Percentiles rank a stretch among this genome's conserved stretches.
Evolutionary conservation across 2,329 filamentous ascomycete genomes (phyloP).

Genomic region (Pseudonectria buxi): DNA sequence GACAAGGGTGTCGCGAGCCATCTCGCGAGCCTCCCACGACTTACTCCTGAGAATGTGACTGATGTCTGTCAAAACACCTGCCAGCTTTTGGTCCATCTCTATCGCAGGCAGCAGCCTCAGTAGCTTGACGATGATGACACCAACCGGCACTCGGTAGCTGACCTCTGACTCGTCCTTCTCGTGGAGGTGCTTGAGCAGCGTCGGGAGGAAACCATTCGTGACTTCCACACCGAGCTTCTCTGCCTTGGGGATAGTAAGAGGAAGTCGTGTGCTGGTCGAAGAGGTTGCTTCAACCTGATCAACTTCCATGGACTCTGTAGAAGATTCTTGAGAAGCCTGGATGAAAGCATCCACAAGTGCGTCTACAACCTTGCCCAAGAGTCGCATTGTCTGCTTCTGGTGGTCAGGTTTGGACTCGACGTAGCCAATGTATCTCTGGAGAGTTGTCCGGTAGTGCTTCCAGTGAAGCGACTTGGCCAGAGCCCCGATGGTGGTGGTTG

Average conservation of each 20-base stretch:
- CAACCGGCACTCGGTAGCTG: conserved; percentile 84
- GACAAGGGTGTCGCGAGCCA: conserved; percentile 79
- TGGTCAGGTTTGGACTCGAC: conserved; percentile 72
- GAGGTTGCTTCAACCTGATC: conserved; percentile 24
- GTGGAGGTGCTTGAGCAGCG: conserved; percentile 77
- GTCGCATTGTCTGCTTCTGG: conserved; percentile 77
- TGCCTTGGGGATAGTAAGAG: conserved; percentile 58
- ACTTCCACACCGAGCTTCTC: conserved; percentile 67
- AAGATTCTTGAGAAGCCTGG: conserved; percentile 39
- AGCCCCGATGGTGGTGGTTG: conserved; percentile 70
- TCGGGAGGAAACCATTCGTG: conserved; percentile 66
- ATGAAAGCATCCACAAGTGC: conserved; percentile 62
- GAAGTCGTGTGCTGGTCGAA: conserved; percentile 40
- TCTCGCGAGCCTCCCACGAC: conserved; percentile 80
- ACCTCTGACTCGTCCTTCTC: conserved; percentile 93
- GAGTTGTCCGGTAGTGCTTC: conserved; percentile 79
- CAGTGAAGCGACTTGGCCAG: conserved; percentile 76
- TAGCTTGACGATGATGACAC: conserved; percentile 81
- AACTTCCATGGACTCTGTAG: conserved; percentile 37
- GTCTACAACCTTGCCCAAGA: conserved; percentile 77
- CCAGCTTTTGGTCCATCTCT: conserved; percentile 67
- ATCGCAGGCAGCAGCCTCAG: conserved; percentile 70
- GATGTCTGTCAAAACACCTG: conserved; percentile 81
- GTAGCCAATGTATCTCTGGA: conserved; percentile 78
- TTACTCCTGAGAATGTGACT: conserved; percentile 89